Base-by-base conservation (phyloP, 2,329 filamentous ascomycete genomes). In the Xylariaceae sp. region DNA sequence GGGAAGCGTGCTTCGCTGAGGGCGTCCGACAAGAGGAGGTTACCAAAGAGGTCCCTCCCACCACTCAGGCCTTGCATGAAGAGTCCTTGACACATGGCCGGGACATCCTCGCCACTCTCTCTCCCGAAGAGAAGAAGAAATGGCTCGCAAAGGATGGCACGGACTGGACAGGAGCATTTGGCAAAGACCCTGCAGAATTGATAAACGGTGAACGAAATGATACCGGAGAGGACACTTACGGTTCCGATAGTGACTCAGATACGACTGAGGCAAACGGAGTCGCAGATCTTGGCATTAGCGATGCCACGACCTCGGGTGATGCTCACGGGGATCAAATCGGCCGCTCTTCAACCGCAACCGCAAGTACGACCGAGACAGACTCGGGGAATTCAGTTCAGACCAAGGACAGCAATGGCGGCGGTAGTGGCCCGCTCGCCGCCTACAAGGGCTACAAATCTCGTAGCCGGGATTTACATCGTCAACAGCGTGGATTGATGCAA, bases 401-500 rank as follows among this genome's bases (percentile, higher is more conserved):
- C 44, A 66, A 64, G 46, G 69, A 64, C 48, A 72, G 70, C 59
- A 77, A 72, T 3, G 15, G 33, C 33, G 9, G 5, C 15, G 15
- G 12, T 5, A 36, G 33, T 15, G 33, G 33, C 15, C 81, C 81
- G 0, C 68, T 82, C 52, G 74, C 74, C 57, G 73, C 77, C 57
- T 75, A 78, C 63, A 83, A 83, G 64, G 78, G 85, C 18, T 82
- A 86, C 65, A 83, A 82, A 60, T 75, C 76, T 49, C 78, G 83
- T 54, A 89, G 85, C 64, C 82, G 86, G 55, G 83, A 87, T 41
- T 76, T 96, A 65, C 86, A 91, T 66, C 81, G 91, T 1, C 90
- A 91, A 71, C 90, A 96, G 59, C 79, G 91, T 11, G 92, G 92
- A 0, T 62, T 96, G 64, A 95, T 96, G 89, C 92, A 97, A 68